Percentiles rank a stretch among this genome's conserved stretches.
Conservation (phyloP, 2,329 filamentous ascomycete genomes). For the Xylaria sp. region DNA sequence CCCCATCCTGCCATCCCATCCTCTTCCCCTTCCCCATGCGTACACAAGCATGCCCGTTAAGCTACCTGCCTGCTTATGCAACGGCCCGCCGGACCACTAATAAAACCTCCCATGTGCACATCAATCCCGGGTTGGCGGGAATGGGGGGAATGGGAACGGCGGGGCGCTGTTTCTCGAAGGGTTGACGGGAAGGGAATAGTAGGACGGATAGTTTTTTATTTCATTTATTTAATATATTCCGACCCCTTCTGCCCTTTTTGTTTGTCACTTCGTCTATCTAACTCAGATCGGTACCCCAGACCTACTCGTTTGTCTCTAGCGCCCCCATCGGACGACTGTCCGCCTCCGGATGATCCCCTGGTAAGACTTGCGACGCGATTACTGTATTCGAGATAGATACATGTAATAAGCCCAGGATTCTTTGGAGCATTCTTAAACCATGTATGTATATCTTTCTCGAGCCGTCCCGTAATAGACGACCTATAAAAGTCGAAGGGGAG, state of each 20-base stretch:
- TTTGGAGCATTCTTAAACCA: too few species aligned
- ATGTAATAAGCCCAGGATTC: too few species aligned
- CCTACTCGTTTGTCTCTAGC: slow-evolving; percentile 18
- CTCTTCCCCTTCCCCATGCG: too few species aligned
- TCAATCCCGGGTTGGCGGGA: neutral
- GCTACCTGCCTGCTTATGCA: too few species aligned
- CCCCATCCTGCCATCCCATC: neutral
- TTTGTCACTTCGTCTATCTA: slow-evolving; percentile 10
- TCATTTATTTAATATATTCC: neutral
- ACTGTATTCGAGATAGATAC: neutral
- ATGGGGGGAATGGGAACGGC: too few species aligned
- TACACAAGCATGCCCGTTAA: neutral
- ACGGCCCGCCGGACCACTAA: neutral
- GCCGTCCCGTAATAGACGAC: too few species aligned
- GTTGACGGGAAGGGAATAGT: neutral
- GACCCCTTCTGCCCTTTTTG: slow-evolving; percentile 2
- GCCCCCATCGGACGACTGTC: neutral
- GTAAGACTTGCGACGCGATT: neutral
- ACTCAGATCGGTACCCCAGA: slow-evolving; percentile 13
- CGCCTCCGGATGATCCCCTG: neutral
- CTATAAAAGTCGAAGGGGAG: too few species aligned
- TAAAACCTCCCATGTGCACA: neutral
- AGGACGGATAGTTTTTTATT: slow-evolving; percentile 4
- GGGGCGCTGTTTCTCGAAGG: neutral
- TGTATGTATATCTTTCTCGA: too few species aligned